Evolutionary conservation across 352 stramenopile genomes (phyloP), one percentile per base, ranked within the genome.

Genomic region (Poterioochromonas sp.): DNA sequence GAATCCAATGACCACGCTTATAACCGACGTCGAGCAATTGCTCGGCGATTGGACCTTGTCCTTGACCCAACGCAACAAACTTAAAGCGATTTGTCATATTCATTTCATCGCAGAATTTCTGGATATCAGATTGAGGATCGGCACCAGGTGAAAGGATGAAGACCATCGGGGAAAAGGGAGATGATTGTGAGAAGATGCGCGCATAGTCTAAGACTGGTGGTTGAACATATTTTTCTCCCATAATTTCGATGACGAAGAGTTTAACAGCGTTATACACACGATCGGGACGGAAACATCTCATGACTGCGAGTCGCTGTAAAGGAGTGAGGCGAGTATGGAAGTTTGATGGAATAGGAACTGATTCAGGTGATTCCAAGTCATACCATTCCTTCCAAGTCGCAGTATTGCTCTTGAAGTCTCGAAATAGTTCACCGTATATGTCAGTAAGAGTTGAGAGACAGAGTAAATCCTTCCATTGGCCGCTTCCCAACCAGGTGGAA

Each of bases 191-290:
- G 83, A 93, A 97, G 35, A 97, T 96, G 0, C 92, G 88, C 0
- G 85, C 83, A 81, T 97, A 97, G 81, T 97, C 90, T 0, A 97
- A 83, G 39, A 97, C 91, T 0, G 93, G 93, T 11, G 93, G 92
- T 82, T 97, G 93, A 11, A 97, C 93, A 64, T 92, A 97, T 77
- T 95, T 78, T 76, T 96, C 91, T 5, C 92, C 90, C 29, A 78
- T 29, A 0, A 40, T 53, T 34, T 84, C 86, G 62, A 94, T 91
- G 32, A 97, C 93, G 79, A 97, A 97, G 40, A 95, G 82, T 79
- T 96, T 96, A 80, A 96, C 95, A 15, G 91, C 91, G 79, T 97
- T 97, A 81, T 97, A 97, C 22, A 96, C 92, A 0, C 93, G 88
- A 79, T 97, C 93, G 51, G 94, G 92, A 5, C 93, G 89, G 82